Evolutionary conservation across 371 early-diverging fungal genomes (phyloP).

Genomic region (Mucor mucedo): DNA sequence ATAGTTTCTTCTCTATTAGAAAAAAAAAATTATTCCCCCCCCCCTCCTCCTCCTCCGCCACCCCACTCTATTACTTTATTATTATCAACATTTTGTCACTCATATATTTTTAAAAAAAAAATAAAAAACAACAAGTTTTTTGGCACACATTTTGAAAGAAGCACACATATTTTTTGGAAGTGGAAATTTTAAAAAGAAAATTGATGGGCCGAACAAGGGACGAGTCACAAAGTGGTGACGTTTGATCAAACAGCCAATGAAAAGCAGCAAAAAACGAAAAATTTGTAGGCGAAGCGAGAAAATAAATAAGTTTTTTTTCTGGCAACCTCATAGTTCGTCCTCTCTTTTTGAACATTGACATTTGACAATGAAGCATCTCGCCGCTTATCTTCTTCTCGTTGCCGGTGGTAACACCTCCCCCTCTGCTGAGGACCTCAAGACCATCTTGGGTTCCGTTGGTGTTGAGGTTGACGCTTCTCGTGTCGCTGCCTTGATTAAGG

Average conservation of each 20-base stretch:
- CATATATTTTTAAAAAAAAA: too few species aligned
- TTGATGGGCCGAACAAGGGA: background rate
- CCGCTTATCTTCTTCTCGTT: slow-evolving; percentile 92
- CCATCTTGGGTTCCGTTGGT: slow-evolving; percentile 88
- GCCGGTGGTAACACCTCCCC: slow-evolving; percentile 86
- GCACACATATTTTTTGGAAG: too few species aligned
- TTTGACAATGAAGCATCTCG: slow-evolving; percentile 88
- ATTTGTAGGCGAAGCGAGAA: slow-evolving; percentile 11
- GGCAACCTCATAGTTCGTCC: slow-evolving; percentile 24
- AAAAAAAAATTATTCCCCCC: background rate
- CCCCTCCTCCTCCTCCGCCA: too few species aligned
- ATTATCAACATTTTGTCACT: too few species aligned
- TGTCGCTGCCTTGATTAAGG: slow-evolving; percentile 73
- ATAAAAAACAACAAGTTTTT: too few species aligned
- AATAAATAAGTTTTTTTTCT: slow-evolving; percentile 32
- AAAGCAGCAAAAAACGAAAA: slow-evolving; percentile 3
- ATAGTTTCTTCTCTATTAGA: background rate
- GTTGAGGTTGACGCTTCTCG: slow-evolving; percentile 84
- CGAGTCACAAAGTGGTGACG: slow-evolving; percentile 8
- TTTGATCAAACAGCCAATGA: background rate
- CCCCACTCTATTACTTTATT: too few species aligned
- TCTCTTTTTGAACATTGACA: slow-evolving; percentile 35
- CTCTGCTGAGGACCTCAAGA: slow-evolving; percentile 75
- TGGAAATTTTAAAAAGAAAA: background rate
- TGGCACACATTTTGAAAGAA: too few species aligned